Percentiles rank a stretch among this genome's conserved stretches.
Conservation (phyloP, 768 basidiomycete species). For the Strobilomyces dryophilus region DNA sequence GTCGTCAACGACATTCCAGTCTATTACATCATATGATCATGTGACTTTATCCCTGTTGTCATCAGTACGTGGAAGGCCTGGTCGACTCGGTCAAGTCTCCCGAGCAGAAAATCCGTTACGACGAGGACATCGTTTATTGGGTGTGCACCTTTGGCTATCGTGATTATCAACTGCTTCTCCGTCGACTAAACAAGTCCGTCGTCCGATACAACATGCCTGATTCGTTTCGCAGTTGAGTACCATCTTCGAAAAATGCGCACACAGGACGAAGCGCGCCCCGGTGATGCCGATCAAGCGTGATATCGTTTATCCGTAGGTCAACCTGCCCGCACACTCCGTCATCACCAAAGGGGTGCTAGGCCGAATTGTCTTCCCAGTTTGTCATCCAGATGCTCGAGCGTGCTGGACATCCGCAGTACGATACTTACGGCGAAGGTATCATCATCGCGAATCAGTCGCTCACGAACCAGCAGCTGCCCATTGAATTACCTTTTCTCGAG, state of each 20-base stretch:
- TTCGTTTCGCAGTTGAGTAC: not conserved
- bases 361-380: no score
- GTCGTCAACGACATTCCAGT: constrained; percentile 76
- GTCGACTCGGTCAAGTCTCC: constrained; percentile 29
- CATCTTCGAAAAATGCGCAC: no score
- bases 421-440: no score
- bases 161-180: constrained; percentile 73
- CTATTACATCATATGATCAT: constrained; percentile 30
- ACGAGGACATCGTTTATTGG: constrained; percentile 74
- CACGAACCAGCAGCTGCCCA: no score
- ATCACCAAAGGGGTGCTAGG: no score
- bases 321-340: no score
- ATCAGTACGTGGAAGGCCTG: constrained; percentile 13
- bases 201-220: constrained; percentile 43
- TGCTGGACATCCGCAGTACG: no score
- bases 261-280: no score
- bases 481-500: not conserved
- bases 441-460: no score
- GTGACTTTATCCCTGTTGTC: constrained; percentile 6
- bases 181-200: constrained; percentile 72
- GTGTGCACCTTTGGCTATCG: constrained; percentile 62
- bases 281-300: no score
- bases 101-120: constrained; percentile 59
- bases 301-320: no score
- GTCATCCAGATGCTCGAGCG: no score